Evolutionary conservation across 2,329 filamentous ascomycete genomes (phyloP).

Genomic region (Alternaria triticina): DNA sequence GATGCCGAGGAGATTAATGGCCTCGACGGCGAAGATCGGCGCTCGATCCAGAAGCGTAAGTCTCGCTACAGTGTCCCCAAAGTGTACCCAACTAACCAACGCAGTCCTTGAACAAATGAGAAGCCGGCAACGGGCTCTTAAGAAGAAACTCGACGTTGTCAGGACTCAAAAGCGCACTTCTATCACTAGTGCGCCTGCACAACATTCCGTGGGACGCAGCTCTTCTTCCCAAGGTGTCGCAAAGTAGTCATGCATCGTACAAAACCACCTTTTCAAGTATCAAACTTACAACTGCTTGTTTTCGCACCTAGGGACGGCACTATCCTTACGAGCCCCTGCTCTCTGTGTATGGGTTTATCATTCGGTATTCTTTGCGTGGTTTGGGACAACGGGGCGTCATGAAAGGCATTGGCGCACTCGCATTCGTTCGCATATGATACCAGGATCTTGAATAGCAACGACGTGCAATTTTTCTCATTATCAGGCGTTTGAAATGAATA

Average conservation of each 20-base stretch:
- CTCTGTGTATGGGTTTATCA: background rate
- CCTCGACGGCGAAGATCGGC: conserved; percentile 72
- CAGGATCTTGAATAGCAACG: conserved; percentile 10
- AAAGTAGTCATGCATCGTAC: conserved; percentile 1
- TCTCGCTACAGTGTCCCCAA: conserved; percentile 12
- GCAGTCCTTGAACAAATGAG: conserved; percentile 56
- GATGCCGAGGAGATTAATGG: conserved; percentile 60
- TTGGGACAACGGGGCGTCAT: background rate
- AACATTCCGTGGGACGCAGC: conserved; percentile 36
- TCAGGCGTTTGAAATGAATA: background rate
- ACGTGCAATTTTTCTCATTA: background rate
- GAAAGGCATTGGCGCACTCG: conserved; percentile 4
- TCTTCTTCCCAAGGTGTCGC: conserved; percentile 40
- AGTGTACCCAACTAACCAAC: conserved; percentile 26
- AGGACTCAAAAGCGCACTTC: conserved; percentile 47
- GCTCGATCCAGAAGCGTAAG: conserved; percentile 75
- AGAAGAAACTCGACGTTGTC: conserved; percentile 54
- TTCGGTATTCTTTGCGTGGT: background rate
- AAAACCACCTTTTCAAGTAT: background rate
- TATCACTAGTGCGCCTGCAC: conserved; percentile 40
- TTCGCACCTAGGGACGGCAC: background rate
- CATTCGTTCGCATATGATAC: conserved; percentile 31
- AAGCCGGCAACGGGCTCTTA: conserved; percentile 50
- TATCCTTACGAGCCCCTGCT: background rate
- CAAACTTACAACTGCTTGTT: conserved; percentile 1